phyloP scores from a whole-genome alignment of 2,329 filamentous ascomycete genomes.

The Rugonectria rugulosa region DNA sequence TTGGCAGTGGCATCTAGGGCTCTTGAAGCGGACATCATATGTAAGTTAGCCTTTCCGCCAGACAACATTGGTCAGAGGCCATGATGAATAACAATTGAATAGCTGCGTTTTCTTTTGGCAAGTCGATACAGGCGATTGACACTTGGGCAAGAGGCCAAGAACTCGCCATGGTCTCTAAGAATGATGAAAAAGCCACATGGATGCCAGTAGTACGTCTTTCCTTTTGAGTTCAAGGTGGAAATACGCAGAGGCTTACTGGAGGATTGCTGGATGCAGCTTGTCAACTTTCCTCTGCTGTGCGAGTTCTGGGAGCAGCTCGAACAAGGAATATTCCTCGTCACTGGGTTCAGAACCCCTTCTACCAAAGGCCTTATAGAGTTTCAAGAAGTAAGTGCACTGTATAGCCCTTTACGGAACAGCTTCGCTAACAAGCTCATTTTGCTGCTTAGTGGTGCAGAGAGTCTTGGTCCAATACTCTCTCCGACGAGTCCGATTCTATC shows the following conservation, averaged over 20 bases:
- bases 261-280: too few relatives aligned
- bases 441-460: background rate
- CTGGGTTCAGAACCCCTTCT: constrained; percentile 13
- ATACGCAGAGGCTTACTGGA: too few relatives aligned
- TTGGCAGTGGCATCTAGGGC: constrained; percentile 16
- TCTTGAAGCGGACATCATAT: constrained; percentile 29
- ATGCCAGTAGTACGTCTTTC: constrained; percentile 43
- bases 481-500: background rate
- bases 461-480: background rate
- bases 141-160: constrained; percentile 33
- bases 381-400: background rate
- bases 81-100: background rate
- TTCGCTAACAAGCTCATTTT: constrained; percentile 15
- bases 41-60: constrained; percentile 3
- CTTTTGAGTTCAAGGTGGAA: too few relatives aligned
- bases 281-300: constrained; percentile 17
- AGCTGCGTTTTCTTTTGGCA: constrained; percentile 40
- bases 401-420: background rate
- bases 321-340: background rate
- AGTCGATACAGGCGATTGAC: constrained; percentile 30
- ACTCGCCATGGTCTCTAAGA: constrained; percentile 36
- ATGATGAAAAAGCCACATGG: constrained; percentile 40
- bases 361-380: background rate
- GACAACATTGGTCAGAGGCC: background rate
- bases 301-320: constrained; percentile 19